Conservation (phyloP, 2,329 filamentous ascomycete species). For the Phymatotrichopsis omnivora region DNA sequence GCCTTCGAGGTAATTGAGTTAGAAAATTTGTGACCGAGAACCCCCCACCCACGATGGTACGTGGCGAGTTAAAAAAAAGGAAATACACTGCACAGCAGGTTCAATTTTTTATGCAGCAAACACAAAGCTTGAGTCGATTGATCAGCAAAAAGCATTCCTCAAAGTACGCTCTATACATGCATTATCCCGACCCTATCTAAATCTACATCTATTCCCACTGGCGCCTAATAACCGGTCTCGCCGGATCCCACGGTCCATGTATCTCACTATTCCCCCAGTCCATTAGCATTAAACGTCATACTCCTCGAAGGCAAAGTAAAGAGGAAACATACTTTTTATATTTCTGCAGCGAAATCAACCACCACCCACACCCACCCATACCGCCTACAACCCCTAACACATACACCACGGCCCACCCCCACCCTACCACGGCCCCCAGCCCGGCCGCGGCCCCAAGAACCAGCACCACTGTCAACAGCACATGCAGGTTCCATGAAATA, state of each 20-base stretch:
- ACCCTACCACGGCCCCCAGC: conserved; percentile 54
- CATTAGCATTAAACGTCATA: not conserved
- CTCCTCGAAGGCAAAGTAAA: not conserved
- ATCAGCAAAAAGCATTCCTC: no score
- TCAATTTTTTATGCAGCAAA: no score
- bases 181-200: no score
- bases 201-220: conserved; percentile 38
- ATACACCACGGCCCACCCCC: conserved; percentile 55
- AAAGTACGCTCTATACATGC: no score
- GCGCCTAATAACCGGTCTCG: conserved; percentile 72
- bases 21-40: no score
- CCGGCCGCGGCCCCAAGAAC: conserved; percentile 72
- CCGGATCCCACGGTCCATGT: conserved; percentile 93
- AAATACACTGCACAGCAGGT: no score
- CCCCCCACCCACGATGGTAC: no score
- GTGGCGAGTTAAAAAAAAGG: no score
- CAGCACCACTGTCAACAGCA: conserved; percentile 62
- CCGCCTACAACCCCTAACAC: conserved; percentile 63
- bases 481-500: conserved; percentile 70
- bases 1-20: no score
- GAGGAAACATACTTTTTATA: conserved; percentile 62
- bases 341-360: conserved; percentile 91
- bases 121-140: no score
- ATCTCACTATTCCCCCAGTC: conserved; percentile 54
- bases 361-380: conserved; percentile 95